Evolutionary conservation across 768 basidiomycete species (phyloP).

Genomic region (Gloeopeniophorella convolvens): DNA sequence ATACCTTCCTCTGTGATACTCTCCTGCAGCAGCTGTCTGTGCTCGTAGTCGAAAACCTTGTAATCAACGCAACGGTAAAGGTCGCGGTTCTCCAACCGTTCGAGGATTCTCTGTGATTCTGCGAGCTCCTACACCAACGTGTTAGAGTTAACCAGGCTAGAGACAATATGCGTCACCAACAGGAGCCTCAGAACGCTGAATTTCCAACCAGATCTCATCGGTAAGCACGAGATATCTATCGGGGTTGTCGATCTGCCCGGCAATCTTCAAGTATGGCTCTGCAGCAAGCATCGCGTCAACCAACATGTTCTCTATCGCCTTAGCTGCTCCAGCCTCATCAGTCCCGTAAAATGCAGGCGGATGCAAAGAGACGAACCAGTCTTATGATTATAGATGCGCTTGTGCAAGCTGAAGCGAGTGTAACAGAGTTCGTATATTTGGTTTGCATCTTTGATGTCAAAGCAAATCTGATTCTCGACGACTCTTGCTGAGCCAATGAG

Average conservation of each 20-base stretch:
- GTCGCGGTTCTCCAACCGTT: slow-evolving; percentile 54
- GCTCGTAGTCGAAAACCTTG: slow-evolving; percentile 39
- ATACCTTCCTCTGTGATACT: slow-evolving; percentile 34
- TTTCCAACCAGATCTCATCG: slow-evolving; percentile 55
- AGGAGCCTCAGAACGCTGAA: slow-evolving; percentile 47
- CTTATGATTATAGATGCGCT: slow-evolving; percentile 78
- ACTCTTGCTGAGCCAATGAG: slow-evolving; percentile 72
- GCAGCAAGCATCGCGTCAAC: slow-evolving; percentile 69
- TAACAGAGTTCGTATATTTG: slow-evolving; percentile 68
- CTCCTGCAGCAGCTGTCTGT: slow-evolving; percentile 24
- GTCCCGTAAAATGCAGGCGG: neutral
- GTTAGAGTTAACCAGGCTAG: neutral
- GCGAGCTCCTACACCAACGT: slow-evolving; percentile 44
- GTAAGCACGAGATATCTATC: slow-evolving; percentile 58
- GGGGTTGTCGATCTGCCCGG: slow-evolving; percentile 48
- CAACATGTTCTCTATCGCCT: slow-evolving; percentile 81
- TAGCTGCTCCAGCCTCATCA: slow-evolving; percentile 48
- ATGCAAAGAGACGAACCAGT: slow-evolving; percentile 39
- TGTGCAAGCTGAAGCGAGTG: slow-evolving; percentile 74
- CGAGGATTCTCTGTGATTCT: slow-evolving; percentile 51
- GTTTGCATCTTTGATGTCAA: slow-evolving; percentile 75
- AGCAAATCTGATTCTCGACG: slow-evolving; percentile 68
- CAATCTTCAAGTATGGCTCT: slow-evolving; percentile 57
- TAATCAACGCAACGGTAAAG: slow-evolving; percentile 68
- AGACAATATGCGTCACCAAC: slow-evolving; percentile 30